These are phyloP conservation scores for Xylaria sp. DNA, from an alignment of 495 filamentous ascomycete species.

Conservation along the genomic window DNA sequence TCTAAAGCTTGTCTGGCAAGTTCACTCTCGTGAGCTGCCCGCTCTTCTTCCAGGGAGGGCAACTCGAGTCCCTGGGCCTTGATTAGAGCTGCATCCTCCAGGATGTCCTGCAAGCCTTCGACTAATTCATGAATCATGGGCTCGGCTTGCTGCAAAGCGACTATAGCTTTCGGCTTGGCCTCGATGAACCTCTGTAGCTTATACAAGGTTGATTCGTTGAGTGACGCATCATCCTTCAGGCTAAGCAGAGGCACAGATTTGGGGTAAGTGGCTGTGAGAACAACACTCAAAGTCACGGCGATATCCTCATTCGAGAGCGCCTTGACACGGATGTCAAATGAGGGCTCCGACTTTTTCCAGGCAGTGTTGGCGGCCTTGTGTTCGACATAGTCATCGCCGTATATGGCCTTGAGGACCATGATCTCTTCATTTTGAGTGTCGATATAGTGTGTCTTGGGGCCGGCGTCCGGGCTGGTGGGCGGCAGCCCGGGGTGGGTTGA, in stretches of 20 bases:
- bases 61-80: constrained; percentile 74
- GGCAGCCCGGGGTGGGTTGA: constrained; percentile 53
- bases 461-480: constrained; percentile 42
- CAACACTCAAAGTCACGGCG: constrained; percentile 67
- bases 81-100: constrained; percentile 83
- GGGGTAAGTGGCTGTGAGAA: constrained; percentile 90
- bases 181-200: constrained; percentile 74
- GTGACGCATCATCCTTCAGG: constrained; percentile 65
- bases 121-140: constrained; percentile 93
- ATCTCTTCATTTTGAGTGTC: constrained; percentile 88
- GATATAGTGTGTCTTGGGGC: constrained; percentile 70
- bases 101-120: constrained; percentile 79
- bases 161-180: constrained; percentile 71
- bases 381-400: constrained; percentile 86
- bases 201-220: constrained; percentile 69
- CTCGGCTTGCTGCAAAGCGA: constrained; percentile 63
- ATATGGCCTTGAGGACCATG: constrained; percentile 87
- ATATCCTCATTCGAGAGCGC: constrained; percentile 72
- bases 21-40: constrained; percentile 68
- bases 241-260: constrained; percentile 80
- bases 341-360: constrained; percentile 90
- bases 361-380: constrained; percentile 74
- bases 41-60: constrained; percentile 88
- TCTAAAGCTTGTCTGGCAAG: constrained; percentile 57
- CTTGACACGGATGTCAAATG: constrained; percentile 80